phyloP scores from a whole-genome alignment of 495 filamentous ascomycete genomes.

The Extremus antarcticus region DNA sequence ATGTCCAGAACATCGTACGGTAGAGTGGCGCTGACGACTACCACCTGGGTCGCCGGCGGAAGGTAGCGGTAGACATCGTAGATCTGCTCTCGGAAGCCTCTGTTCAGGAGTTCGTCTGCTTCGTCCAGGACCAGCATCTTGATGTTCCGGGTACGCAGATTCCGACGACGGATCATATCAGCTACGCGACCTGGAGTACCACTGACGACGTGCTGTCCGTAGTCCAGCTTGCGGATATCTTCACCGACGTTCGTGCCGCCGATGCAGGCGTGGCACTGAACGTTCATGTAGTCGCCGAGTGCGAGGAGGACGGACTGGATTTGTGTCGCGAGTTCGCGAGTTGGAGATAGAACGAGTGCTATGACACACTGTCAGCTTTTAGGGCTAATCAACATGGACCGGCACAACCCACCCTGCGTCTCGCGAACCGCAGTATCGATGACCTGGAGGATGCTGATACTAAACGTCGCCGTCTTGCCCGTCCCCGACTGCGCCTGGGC shows the following conservation, averaged over 20 bases:
- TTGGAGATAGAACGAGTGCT: conserved; percentile 94
- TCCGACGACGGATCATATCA: conserved; percentile 97
- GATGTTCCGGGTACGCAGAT: conserved; percentile 85
- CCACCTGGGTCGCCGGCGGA: conserved; percentile 91
- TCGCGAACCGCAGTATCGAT: conserved; percentile 53
- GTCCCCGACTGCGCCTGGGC: conserved; percentile 99
- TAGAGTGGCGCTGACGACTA: conserved; percentile 92
- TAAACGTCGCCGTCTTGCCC: conserved; percentile 98
- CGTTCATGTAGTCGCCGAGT: conserved; percentile 98
- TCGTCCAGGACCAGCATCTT: conserved; percentile 99
- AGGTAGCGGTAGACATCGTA: conserved; percentile 98
- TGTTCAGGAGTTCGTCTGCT: conserved; percentile 80
- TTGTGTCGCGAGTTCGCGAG: conserved; percentile 93
- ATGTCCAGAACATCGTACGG: conserved; percentile 98
- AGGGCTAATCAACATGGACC: no score
- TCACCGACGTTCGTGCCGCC: conserved; percentile 95
- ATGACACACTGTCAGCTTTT: neutral
- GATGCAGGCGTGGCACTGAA: conserved; percentile 97
- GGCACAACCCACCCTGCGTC: conserved; percentile 54
- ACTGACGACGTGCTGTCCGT: conserved; percentile 92
- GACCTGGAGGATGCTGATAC: conserved; percentile 93
- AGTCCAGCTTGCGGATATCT: conserved; percentile 92
- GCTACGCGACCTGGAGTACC: conserved; percentile 92
- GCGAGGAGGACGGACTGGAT: conserved; percentile 97
- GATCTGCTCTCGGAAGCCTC: conserved; percentile 97